A percentile compares a stretch with the other conserved stretches of the same genome.
phyloP scores from a whole-genome alignment of 768 basidiomycete genomes.

The Sutorius australiensis region DNA sequence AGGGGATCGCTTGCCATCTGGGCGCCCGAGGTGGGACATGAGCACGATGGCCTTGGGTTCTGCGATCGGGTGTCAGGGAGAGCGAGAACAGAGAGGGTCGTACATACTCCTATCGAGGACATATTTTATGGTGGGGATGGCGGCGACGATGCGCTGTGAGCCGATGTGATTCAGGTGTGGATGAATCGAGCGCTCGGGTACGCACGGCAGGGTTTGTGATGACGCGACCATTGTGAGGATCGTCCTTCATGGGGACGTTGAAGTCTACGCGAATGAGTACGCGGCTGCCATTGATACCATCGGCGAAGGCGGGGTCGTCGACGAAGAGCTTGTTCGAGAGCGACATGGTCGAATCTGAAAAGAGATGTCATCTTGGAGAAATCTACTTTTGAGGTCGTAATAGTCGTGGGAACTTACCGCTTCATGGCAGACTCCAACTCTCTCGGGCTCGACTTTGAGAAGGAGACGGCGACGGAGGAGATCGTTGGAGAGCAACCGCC shows the following conservation, averaged over 20 bases:
- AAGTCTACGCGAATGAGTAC: slow-evolving; percentile 96
- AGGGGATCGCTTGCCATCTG: slow-evolving; percentile 83
- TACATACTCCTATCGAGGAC: slow-evolving; percentile 76
- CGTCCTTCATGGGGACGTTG: slow-evolving; percentile 86
- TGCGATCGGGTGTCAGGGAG: slow-evolving; percentile 26
- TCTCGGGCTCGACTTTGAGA: slow-evolving; percentile 68
- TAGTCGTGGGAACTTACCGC: slow-evolving; percentile 20
- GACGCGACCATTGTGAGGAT: slow-evolving; percentile 68
- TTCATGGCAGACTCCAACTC: slow-evolving; percentile 53
- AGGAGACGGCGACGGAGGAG: slow-evolving; percentile 20
- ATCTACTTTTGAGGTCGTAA: slow-evolving; percentile 1
- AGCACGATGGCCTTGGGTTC: slow-evolving; percentile 81
- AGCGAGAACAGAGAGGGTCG: background rate
- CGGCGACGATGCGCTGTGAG: slow-evolving; percentile 89
- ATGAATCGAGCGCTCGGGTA: slow-evolving; percentile 19
- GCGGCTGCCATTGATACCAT: slow-evolving; percentile 76
- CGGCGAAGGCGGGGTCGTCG: slow-evolving; percentile 58
- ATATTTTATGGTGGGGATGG: slow-evolving; percentile 92
- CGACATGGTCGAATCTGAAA: slow-evolving; percentile 59
- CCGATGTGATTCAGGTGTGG: slow-evolving; percentile 8
- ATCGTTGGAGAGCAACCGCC: slow-evolving; percentile 3
- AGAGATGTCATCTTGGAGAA: background rate
- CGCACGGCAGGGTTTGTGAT: slow-evolving; percentile 96
- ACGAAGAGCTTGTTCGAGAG: slow-evolving; percentile 93
- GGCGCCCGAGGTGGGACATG: slow-evolving; percentile 98